phyloP scores from a whole-genome alignment of 2,329 filamentous ascomycete species.

The Dendrostoma leiphaemia region DNA sequence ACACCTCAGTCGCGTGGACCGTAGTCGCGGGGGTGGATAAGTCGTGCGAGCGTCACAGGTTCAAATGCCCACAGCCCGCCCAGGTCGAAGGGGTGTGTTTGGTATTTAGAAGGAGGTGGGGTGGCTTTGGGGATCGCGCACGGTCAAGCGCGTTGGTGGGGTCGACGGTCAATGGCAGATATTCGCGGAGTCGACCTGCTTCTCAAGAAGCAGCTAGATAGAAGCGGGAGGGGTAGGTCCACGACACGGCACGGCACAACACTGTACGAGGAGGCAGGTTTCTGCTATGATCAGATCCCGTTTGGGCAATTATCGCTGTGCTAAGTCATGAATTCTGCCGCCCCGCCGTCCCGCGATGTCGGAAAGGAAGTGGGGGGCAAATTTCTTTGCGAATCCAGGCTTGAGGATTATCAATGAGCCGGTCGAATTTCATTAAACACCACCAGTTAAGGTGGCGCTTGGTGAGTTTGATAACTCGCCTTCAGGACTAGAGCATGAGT shows the following conservation, averaged over 20 bases:
- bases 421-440: background rate
- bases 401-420: slow-evolving; percentile 2
- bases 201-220: background rate
- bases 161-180: too few species aligned
- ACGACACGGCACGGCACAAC: background rate
- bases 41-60: background rate
- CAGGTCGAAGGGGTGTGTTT: too few species aligned
- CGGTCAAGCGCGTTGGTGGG: too few species aligned
- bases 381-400: background rate
- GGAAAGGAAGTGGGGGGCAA: background rate
- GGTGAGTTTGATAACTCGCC: too few species aligned
- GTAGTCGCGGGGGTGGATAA: background rate
- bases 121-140: too few species aligned
- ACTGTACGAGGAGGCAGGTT: background rate
- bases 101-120: too few species aligned
- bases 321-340: background rate
- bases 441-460: background rate
- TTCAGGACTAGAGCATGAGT: too few species aligned
- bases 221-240: background rate
- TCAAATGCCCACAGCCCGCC: too few species aligned
- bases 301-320: background rate
- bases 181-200: too few species aligned
- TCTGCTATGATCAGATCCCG: background rate
- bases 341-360: slow-evolving; percentile 5
- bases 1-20: background rate